Evolutionary conservation across 352 stramenopile genomes (phyloP), one percentile per base, ranked within the genome.

Genomic region (Pythium coloratum): DNA sequence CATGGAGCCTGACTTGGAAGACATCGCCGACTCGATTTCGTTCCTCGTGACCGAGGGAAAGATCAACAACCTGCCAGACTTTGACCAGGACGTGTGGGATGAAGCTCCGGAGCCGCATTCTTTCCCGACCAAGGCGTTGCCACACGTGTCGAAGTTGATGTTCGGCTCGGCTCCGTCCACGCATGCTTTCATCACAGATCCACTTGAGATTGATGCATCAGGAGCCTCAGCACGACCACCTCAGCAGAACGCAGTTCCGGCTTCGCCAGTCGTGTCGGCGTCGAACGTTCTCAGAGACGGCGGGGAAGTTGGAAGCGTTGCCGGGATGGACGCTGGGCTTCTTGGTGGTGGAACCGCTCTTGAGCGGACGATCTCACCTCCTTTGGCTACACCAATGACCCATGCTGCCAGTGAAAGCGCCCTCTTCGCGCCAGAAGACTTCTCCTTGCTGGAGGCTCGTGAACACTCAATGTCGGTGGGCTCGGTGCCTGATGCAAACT

Each of bases 21-120:
- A 98, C 54, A 98, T 98, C 65, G 95, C 92, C 49, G 91, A 97
- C 71, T 97, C 92, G 24, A 98, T 98, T 56, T 76, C 76, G n/a
- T 95, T 93, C 40, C 75, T 95, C 33, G 84, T 91, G 13, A 93
- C 83, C 2, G 87, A 95, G 63, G 87, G 84, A 30, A 95, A 95
- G 64, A 92, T 92, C 62, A 92, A 90, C 68, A 95, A 95, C 67
- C 59, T 93, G 32, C 82, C 79, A 7, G 76, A 92, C 33, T 79
- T 92, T 12, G 75, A 88, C 38, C 80, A 90, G 67, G 87, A 93
- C 38, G 81, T 95, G 6, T 95, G 87, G 87, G 87, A 95, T 80
- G 87, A 95, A 84, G 87, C 87, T 0, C 87, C 87, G 0, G 87
- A 95, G 69, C 87, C 87, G 24, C 81, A 92, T 63, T 91, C 84